A percentile compares a stretch with the other conserved stretches of the same genome.
These are phyloP conservation scores for Rhododendron mucronatum DNA, from an alignment of 148 eudicot species.

Conservation along the genomic window DNA sequence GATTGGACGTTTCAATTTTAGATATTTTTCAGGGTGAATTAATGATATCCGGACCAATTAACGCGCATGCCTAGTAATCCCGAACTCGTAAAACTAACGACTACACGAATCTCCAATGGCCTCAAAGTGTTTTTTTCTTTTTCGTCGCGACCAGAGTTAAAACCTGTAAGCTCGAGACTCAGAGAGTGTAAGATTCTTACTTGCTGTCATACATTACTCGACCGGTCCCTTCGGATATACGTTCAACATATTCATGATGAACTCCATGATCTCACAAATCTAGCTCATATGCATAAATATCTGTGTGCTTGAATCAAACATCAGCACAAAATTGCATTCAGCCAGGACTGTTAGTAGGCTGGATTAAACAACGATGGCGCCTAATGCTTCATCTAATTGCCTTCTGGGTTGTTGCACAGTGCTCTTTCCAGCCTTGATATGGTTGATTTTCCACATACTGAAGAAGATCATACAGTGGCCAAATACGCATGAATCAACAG, in stretches of 20 bases:
- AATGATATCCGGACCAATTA: neutral
- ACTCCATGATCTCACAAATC: neutral
- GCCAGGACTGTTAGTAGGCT: too few species aligned
- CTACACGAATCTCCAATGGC: neutral
- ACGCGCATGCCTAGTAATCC: neutral
- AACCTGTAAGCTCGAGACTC: neutral
- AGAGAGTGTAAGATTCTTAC: neutral
- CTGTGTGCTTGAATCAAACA: neutral
- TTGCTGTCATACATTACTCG: neutral
- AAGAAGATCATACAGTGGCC: neutral
- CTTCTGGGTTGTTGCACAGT: neutral
- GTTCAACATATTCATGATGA: neutral
- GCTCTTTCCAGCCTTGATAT: slow-evolving; percentile 2
- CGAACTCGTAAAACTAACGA: neutral
- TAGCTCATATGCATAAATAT: neutral
- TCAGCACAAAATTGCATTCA: neutral
- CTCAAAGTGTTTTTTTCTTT: too few species aligned
- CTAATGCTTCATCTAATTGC: neutral
- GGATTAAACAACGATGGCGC: neutral
- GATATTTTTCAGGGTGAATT: neutral
- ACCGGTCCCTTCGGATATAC: neutral
- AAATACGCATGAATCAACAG: slow-evolving; percentile 6
- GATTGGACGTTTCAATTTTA: neutral
- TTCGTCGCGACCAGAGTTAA: neutral
- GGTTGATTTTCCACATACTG: slow-evolving; percentile 5